Conservation (phyloP, 2,329 filamentous ascomycete species). For the Beauveria sp. region DNA sequence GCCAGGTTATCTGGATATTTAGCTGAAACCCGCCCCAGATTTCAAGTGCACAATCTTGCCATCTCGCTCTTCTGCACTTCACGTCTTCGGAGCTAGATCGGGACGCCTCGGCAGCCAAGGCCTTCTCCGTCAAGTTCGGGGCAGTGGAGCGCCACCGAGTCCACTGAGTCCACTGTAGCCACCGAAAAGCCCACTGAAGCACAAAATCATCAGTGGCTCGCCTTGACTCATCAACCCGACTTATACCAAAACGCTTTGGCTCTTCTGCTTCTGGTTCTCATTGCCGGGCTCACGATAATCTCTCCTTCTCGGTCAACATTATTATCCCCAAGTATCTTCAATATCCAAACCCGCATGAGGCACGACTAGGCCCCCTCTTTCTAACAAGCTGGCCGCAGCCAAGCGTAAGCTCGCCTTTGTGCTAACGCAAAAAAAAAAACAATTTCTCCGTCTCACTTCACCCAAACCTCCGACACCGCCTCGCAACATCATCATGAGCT, state of each 20-base stretch:
- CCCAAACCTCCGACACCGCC: slow-evolving; percentile 11
- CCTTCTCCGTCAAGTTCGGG: background rate
- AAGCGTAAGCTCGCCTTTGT: slow-evolving; percentile 1
- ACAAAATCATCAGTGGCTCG: background rate
- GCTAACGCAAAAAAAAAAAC: background rate
- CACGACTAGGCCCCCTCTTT: background rate
- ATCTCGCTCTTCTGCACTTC: background rate
- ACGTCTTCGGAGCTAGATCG: slow-evolving; percentile 10
- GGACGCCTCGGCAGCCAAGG: slow-evolving; percentile 4
- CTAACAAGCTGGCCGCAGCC: slow-evolving; percentile 6
- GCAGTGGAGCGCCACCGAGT: background rate
- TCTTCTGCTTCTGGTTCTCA: background rate
- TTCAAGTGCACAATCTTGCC: background rate
- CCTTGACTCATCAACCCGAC: slow-evolving; percentile 7
- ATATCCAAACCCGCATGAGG: background rate
- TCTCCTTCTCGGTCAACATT: background rate
- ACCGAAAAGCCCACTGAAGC: background rate
- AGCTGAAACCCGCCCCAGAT: no score
- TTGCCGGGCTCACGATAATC: background rate
- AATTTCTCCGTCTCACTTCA: background rate
- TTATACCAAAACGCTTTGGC: background rate
- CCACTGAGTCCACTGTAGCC: background rate
- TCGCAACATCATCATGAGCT: slow-evolving; percentile 29
- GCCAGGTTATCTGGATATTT: background rate
- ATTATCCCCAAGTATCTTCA: background rate